phyloP scores from a whole-genome alignment of 1,139 yeast genomes.

The Yamadazyma dendronema region DNA sequence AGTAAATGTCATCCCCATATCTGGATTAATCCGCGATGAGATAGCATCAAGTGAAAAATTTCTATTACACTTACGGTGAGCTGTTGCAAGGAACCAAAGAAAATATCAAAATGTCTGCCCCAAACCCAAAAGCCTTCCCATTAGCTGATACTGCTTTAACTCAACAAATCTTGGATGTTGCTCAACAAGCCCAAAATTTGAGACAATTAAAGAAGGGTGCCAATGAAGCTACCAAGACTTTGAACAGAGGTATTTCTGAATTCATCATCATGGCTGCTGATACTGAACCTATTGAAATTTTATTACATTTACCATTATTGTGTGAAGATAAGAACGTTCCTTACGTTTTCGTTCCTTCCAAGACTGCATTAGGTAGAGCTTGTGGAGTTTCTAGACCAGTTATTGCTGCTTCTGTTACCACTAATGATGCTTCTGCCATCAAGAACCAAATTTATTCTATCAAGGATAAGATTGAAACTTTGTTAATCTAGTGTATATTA shows the following conservation, averaged over 20 bases:
- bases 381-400: constrained; percentile 99
- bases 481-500: constrained; percentile 64
- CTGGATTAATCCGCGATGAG: constrained; percentile 8
- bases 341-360: constrained; percentile 97
- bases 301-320: constrained; percentile 93
- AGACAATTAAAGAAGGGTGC: constrained; percentile 99
- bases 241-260: constrained; percentile 99
- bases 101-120: constrained; percentile 53
- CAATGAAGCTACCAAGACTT: constrained; percentile 98
- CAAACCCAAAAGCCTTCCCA: constrained; percentile 97
- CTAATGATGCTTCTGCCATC: constrained; percentile 97
- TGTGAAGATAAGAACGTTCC: constrained; percentile 99
- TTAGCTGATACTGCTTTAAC: constrained; percentile 93
- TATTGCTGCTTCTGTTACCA: constrained; percentile 96
- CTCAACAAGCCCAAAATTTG: constrained; percentile 96
- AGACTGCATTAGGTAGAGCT: constrained; percentile 98
- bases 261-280: constrained; percentile 99
- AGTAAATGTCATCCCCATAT: constrained; percentile 6
- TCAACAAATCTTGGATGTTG: constrained; percentile 96
- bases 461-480: constrained; percentile 98
- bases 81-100: constrained; percentile 66
- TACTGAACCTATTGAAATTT: constrained; percentile 98
- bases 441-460: constrained; percentile 95
- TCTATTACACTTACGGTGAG: constrained; percentile 35
- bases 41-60: constrained; percentile 6